Evolutionary conservation across 352 stramenopile species (phyloP), one percentile per base, ranked within the genome.

Genomic region (Globisporangium viniferum): DNA sequence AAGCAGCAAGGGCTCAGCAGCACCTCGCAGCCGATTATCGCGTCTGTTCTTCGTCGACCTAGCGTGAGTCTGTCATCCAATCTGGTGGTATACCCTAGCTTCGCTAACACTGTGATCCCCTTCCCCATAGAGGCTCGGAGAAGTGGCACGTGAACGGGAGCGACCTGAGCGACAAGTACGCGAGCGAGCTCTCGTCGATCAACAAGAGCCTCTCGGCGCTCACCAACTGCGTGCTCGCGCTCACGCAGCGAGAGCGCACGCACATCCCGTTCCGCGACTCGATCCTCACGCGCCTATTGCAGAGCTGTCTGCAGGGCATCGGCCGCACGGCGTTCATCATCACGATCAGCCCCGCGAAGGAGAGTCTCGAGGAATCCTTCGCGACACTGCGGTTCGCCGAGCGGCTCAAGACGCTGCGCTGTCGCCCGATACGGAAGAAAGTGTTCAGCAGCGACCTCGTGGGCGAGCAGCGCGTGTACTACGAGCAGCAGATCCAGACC

Each of bases 161-260:
- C 54, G 78, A 86, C 1, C 46, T 89, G 22, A 81, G 62, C 20
- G 79, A 89, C 62, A 89, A 83, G 70, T 89, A 91, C 63, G 81
- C 82, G 14, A 77, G 72, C 35, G 84, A 93, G 56, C 62, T 89
- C 20, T 68, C 80, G 6, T 83, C 82, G 10, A 90, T 90, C 67
- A 91, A 93, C 77, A 91, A 90, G 67, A 91, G 81, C 35, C 74
- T 93, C 15, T 90, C 85, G 7, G 80, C 83, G 5, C 62, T 93
- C 31, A 89, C 85, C n/a, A 88, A 89, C 66, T 93, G 85, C 49
- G 81, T 93, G n/a, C 56, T 90, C 33, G 81, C 82, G 35, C 78
- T 93, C 4, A 85, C 81, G 3, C 78, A 91, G 54, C 80, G 80
- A 18, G 76, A 87, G 27, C 78, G 76, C n/a, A 67, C 64, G 1